Evolutionary conservation across 495 filamentous ascomycete species (phyloP), one percentile per base, ranked within the genome.

Genomic region (Copromyces sp.): DNA sequence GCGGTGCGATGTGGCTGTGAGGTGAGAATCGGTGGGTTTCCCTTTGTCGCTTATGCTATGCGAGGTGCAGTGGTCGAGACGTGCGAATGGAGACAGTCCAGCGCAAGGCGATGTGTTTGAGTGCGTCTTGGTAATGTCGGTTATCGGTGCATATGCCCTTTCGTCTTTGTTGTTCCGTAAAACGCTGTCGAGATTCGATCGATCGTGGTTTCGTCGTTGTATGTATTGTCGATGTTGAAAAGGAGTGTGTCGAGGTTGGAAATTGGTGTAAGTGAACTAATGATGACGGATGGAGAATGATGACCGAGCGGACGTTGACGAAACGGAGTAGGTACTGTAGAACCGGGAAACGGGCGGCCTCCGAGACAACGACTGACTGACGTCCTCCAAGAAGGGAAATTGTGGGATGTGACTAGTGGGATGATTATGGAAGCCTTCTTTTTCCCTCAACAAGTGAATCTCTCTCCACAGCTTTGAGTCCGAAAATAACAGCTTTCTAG

Each of bases 61-160:
- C 29, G 53, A 61, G 53, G 24, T 24, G 24, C 24, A 24, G 24
- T 61, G 53, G 53, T 61, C 53, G 53, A 61, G 53, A 35, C 29
- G 29, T 61, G 53, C 12, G 53, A 17, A 35, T 9, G 14, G 12
- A 32, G 24, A 59, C 11, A 59, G 20, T 59, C 2, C 14, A 14
- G 29, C 14, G 29, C 29, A 65, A 17, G 29, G 53, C 35, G 14
- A 17, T 17, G 3, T 65, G 53, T 35, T 65, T 5, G 53, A 37
- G 20, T 59, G 29, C 35, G 53, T 35, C 11, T 68, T 72, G 53
- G 74, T 75, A 71, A 74, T 37, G 72, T 73, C 65, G 73, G 74
- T 68, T 73, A 74, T 68, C 74, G 69, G 29, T 32, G 29, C 53
- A 65, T 65, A 37, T 65, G 53, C 53, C 29, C 47, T 59, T 59